phyloP scores from a whole-genome alignment of 2,329 filamentous ascomycete species.

The Sporothrix humicola region DNA sequence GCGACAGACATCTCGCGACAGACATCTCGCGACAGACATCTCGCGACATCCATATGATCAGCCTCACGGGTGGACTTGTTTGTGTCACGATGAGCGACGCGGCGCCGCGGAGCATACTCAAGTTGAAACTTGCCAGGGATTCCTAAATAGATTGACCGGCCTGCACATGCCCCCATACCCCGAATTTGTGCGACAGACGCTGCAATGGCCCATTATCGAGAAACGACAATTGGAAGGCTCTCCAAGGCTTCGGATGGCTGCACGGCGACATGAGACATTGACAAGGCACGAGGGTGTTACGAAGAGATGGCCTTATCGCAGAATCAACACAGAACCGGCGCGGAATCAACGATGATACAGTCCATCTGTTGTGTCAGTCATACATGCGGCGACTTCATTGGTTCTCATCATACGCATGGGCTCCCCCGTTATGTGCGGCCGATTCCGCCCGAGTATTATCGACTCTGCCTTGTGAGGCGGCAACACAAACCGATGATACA shows the following conservation, averaged over 20 bases:
- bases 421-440: background rate
- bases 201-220: background rate
- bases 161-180: background rate
- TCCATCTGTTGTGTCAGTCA: background rate
- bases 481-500: background rate
- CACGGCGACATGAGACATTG: background rate
- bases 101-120: background rate
- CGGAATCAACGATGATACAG: too few species aligned
- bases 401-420: background rate
- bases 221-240: background rate
- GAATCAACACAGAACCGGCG: too few species aligned
- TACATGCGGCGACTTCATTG: background rate
- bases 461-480: constrained; percentile 5
- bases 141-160: background rate
- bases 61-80: background rate
- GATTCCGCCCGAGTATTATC: background rate
- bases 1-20: too few species aligned
- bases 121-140: background rate
- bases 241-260: background rate
- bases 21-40: too few species aligned
- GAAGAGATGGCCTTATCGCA: too few species aligned
- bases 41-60: background rate
- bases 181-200: background rate
- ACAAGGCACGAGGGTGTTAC: background rate
- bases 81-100: background rate